These are phyloP conservation scores for Rhododendron ferrugineum DNA, from an alignment of 148 eudicot species.

Conservation along the genomic window DNA sequence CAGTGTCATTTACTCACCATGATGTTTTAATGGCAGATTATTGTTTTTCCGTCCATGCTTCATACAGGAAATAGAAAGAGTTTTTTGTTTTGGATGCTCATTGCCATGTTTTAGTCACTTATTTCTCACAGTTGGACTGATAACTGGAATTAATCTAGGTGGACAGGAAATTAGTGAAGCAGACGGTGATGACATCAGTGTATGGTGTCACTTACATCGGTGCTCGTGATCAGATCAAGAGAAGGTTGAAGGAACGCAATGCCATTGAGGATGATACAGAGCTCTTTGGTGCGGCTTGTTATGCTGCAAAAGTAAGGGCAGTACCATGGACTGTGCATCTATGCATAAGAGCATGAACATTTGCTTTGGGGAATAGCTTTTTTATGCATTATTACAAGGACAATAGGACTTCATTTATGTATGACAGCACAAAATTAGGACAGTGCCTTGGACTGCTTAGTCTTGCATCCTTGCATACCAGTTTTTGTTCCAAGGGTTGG, in stretches of 20 bases:
- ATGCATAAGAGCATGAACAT: not conserved
- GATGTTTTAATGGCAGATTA: not conserved
- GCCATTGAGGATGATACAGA: slow-evolving; percentile 52
- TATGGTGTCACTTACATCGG: slow-evolving; percentile 98
- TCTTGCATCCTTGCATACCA: not conserved
- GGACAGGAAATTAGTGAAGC: slow-evolving; percentile 95
- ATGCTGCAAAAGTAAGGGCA: slow-evolving; percentile 85
- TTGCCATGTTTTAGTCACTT: slow-evolving; percentile 2
- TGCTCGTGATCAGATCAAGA: slow-evolving; percentile 92
- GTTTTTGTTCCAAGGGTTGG: not conserved
- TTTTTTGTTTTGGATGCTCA: not conserved
- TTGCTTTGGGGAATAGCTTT: not conserved
- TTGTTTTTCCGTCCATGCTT: not conserved
- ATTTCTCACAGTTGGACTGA: slow-evolving; percentile 10
- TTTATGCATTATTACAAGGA: not conserved
- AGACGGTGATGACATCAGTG: slow-evolving; percentile 99
- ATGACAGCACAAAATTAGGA: not conserved
- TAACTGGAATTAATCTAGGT: slow-evolving; percentile 41
- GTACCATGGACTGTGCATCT: not conserved
- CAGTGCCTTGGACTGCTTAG: not conserved
- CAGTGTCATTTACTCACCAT: not conserved
- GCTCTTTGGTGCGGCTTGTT: slow-evolving; percentile 77
- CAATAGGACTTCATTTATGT: not conserved
- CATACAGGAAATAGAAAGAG: not conserved
- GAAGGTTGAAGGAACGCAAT: slow-evolving; percentile 83